phyloP scores from a whole-genome alignment of 495 filamentous ascomycete species.

The Neohortaea acidophila region DNA sequence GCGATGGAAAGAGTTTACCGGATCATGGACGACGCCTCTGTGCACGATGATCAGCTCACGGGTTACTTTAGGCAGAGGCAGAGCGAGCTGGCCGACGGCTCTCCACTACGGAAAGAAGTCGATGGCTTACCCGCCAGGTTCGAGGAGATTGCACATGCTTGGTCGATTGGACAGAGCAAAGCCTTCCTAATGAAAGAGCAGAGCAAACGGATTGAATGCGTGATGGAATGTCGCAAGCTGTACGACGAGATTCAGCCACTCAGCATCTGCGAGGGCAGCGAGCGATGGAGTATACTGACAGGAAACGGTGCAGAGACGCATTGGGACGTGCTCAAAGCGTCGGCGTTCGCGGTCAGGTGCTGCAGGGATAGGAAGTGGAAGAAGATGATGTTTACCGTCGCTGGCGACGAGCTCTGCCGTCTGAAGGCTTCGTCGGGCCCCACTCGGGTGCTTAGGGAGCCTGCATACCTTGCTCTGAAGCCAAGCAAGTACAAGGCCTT shows the following conservation, averaged over 20 bases:
- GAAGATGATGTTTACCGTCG: constrained; percentile 8
- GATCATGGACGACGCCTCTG: background rate
- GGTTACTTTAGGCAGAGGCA: background rate
- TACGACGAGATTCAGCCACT: constrained; percentile 3
- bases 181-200: background rate
- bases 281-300: background rate
- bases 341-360: constrained; percentile 3
- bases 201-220: background rate
- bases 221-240: background rate
- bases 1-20: constrained; percentile 35
- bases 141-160: background rate
- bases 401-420: constrained; percentile 10
- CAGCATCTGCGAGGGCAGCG: background rate
- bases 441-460: background rate
- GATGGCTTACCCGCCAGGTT: background rate
- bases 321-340: constrained; percentile 10
- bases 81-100: background rate
- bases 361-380: background rate
- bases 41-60: constrained; percentile 9
- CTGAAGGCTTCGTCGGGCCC: constrained; percentile 6
- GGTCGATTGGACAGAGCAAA: background rate
- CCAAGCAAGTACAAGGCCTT: constrained; percentile 10
- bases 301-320: background rate
- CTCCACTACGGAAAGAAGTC: background rate
- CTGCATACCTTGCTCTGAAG: constrained; percentile 11